phyloP scores from a whole-genome alignment of 2,329 filamentous ascomycete species.

The Lachnellula hyalina region DNA sequence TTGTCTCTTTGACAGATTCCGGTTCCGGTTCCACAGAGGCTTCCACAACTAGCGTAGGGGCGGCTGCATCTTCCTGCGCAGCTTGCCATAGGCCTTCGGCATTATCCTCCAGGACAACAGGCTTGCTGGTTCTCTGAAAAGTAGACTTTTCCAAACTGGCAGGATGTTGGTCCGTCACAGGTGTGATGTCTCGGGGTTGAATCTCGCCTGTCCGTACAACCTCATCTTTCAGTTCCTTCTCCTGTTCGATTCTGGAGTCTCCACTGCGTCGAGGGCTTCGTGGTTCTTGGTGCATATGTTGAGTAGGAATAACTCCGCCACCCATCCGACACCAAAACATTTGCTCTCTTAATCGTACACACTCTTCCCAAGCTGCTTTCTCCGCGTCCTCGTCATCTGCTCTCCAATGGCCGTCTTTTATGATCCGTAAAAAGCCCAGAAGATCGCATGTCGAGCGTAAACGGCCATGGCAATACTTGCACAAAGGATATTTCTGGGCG shows the following conservation, averaged over 20 bases:
- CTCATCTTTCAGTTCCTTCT: constrained; percentile 27
- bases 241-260: constrained; percentile 26
- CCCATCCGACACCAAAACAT: constrained; percentile 97
- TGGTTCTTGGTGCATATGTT: constrained; percentile 20
- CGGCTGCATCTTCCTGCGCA: constrained; percentile 13
- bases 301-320: constrained; percentile 73
- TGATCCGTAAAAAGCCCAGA: constrained; percentile 81
- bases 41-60: neutral
- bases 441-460: constrained; percentile 89
- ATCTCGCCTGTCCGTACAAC: constrained; percentile 28
- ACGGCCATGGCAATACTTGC: constrained; percentile 77
- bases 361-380: constrained; percentile 90
- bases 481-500: constrained; percentile 84
- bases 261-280: constrained; percentile 26
- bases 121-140: constrained; percentile 9
- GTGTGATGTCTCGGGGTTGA: constrained; percentile 28
- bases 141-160: constrained; percentile 1
- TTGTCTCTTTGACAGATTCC: neutral
- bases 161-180: constrained; percentile 13
- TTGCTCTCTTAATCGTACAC: constrained; percentile 78
- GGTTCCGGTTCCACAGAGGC: neutral
- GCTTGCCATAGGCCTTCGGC: constrained; percentile 11
- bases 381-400: constrained; percentile 79
- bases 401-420: constrained; percentile 89
- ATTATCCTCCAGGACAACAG: constrained; percentile 5